These are phyloP conservation scores for Leccinum griseonigrum DNA, from an alignment of 1,284 basidiomycete species.

Conservation along the genomic window DNA sequence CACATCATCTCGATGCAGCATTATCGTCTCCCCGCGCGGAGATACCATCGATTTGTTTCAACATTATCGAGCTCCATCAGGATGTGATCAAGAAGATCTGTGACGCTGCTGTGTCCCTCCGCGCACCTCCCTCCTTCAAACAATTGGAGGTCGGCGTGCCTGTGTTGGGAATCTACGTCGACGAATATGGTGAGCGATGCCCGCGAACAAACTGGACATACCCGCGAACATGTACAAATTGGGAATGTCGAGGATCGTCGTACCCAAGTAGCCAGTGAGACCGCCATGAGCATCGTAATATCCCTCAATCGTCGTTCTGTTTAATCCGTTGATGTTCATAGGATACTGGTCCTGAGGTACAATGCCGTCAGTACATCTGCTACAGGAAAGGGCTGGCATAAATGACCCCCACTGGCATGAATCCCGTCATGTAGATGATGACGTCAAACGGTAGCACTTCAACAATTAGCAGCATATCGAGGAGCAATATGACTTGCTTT, in stretches of 20 bases:
- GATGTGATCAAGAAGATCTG: constrained; percentile 53
- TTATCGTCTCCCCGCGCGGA: constrained; percentile 86
- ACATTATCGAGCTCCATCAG: constrained; percentile 68
- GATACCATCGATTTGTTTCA: constrained; percentile 89
- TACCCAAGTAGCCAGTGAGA: constrained; percentile 37
- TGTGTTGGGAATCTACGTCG: constrained; percentile 29
- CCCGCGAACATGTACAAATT: constrained; percentile 37
- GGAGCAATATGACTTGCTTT: constrained; percentile 22
- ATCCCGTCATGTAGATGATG: constrained; percentile 36
- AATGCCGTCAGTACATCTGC: constrained; percentile 1
- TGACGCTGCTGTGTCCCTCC: constrained; percentile 48
- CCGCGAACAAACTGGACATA: constrained; percentile 1
- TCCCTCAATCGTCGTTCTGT: constrained; percentile 28
- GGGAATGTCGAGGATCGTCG: constrained; percentile 36
- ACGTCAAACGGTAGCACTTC: constrained; percentile 31
- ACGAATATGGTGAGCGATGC: neutral
- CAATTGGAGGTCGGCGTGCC: constrained; percentile 35
- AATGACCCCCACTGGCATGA: constrained; percentile 20
- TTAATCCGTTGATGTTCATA: constrained; percentile 29
- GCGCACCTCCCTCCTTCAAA: constrained; percentile 48
- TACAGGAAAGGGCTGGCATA: neutral
- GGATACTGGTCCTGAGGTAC: constrained; percentile 26
- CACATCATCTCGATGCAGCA: constrained; percentile 85
- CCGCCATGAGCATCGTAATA: constrained; percentile 37
- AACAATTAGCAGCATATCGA: neutral